Evolutionary conservation across 306 rosid genomes (phyloP), one percentile per base, ranked within the genome.

Genomic region (Inga oerstediana): DNA sequence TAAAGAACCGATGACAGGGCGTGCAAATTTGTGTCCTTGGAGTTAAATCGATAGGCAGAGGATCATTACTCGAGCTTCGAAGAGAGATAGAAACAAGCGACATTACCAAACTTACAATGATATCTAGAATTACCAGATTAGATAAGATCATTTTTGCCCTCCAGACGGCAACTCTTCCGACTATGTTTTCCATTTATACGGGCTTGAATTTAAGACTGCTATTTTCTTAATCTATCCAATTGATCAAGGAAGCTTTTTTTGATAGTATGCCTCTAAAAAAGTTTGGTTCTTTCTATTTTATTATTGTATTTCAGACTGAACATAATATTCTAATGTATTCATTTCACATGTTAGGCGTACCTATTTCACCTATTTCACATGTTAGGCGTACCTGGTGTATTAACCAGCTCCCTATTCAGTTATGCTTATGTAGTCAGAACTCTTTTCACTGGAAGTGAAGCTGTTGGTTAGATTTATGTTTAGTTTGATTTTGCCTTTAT

Each of bases 401-500:
- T 27, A 27, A 27, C 0, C 34, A 0, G 34, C 34, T 32, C 34
- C 34, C 34, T 32, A 2, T 32, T 32, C 34, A 32, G 3, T 19
- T 19, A 56, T 17, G 10, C 22, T 9, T n/a, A 58, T 9, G 65
- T 3, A 0, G 13, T n/a, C 30, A 58, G 20, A 54, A 16, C 62
- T 19, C 11, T 54, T 56, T 20, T 20, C 27, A 56, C 10, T 56
- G n/a, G 64, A 56, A 56, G 10, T 56, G 30, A 56, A 56, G 11
- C 64, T 59, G 32, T 20, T 22, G 1, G 14, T n/a, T 75, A 80
- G 72, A 71, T 45, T 72, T 45, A 12, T 24, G 66, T 56, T 49
- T 74, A 20, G 16, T 49, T 45, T 64, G 59, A 65, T 41, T 48
- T 49, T 72, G 71, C 46, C 27, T 69, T 78, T 61, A 43, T 66